phyloP scores from a whole-genome alignment of 768 basidiomycete genomes.

The Psilocybe tampanensis region DNA sequence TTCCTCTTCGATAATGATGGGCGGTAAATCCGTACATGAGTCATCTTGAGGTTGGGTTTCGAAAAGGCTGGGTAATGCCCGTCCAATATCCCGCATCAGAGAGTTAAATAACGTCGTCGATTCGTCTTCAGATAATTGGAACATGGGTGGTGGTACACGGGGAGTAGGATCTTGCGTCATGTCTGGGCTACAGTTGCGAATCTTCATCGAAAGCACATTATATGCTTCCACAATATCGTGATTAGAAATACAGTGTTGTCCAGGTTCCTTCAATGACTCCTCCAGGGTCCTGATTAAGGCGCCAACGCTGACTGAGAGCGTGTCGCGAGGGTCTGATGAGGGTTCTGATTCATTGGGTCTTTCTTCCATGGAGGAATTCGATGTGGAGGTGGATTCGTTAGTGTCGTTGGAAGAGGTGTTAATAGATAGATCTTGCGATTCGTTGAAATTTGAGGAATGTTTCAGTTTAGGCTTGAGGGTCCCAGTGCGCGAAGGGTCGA shows the following conservation, averaged over 20 bases:
- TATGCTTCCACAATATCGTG: conserved; percentile 70
- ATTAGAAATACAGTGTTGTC: conserved; percentile 36
- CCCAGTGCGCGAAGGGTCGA: not conserved
- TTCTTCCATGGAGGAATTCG: not conserved
- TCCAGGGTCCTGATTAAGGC: conserved; percentile 50
- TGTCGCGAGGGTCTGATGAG: not conserved
- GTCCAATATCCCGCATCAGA: conserved; percentile 54
- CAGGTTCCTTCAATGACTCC: conserved; percentile 43
- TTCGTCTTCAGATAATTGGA: not conserved
- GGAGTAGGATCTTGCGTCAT: not conserved
- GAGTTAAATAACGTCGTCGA: conserved; percentile 33
- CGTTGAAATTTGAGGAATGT: not conserved
- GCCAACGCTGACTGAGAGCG: conserved; percentile 29
- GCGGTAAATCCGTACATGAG: conserved; percentile 19
- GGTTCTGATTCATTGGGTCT: not conserved
- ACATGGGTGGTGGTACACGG: not conserved
- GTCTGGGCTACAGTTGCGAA: conserved; percentile 16
- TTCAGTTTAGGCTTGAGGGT: conserved; percentile 1
- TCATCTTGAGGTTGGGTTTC: conserved; percentile 15
- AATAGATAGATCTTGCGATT: too few species aligned
- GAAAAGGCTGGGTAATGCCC: conserved; percentile 39
- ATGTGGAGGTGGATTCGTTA: not conserved
- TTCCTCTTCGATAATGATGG: conserved; percentile 30
- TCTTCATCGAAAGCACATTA: conserved; percentile 44
- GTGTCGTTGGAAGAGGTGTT: not conserved